Evolutionary conservation across 331 rosid species (phyloP).

Genomic region (Cydonia oblonga): DNA sequence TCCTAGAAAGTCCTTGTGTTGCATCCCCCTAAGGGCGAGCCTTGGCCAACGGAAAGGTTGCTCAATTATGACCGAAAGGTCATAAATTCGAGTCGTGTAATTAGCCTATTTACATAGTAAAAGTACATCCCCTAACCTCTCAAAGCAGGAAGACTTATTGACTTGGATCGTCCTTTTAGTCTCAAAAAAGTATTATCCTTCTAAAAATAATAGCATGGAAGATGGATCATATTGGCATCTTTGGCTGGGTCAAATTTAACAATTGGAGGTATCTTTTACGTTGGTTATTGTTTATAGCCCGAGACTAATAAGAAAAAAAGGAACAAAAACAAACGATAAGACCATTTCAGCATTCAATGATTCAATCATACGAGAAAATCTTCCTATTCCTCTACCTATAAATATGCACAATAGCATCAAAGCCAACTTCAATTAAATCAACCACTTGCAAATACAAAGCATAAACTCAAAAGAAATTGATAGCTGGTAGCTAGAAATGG

Average conservation of each 20-base stretch:
- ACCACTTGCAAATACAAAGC: neutral
- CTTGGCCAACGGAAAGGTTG: too few relatives aligned
- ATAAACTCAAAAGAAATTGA: neutral
- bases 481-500: constrained; percentile 26
- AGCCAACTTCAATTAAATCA: constrained; percentile 3
- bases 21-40: too few relatives aligned
- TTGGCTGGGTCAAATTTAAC: constrained; percentile 37
- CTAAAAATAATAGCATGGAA: neutral
- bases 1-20: too few relatives aligned
- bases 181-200: too few relatives aligned
- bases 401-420: constrained; percentile 27
- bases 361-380: neutral
- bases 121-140: too few relatives aligned
- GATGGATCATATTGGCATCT: constrained; percentile 12
- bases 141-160: too few relatives aligned
- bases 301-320: constrained; percentile 21
- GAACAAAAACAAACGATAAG: constrained; percentile 16
- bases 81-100: too few relatives aligned
- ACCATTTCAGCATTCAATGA: constrained; percentile 26
- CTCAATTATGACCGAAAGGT: too few relatives aligned
- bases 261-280: constrained; percentile 9
- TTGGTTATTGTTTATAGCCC: constrained; percentile 23
- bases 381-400: neutral
- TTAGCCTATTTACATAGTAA: too few relatives aligned
- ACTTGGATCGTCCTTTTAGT: too few relatives aligned